Base-by-base conservation (phyloP, 768 basidiomycete species). In the Termitomyces sp. region DNA sequence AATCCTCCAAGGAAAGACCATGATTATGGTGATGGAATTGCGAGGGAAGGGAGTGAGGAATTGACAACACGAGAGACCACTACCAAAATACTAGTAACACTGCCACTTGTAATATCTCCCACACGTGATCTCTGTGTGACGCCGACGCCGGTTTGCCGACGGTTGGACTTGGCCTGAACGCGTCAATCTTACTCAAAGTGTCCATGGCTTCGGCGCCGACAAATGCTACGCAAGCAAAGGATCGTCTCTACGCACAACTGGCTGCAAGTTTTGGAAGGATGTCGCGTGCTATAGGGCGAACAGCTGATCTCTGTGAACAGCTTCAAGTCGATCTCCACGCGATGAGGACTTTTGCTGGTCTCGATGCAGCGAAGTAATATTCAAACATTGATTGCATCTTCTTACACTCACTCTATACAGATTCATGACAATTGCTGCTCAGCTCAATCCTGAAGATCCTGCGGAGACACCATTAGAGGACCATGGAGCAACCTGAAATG, bases 221-320 rank as follows among this genome's bases (percentile, higher is more conserved):
- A 10, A 85, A 79, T 64, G 87, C 88, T 4, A 86, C 86, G 0
- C 87, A 88, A 60, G 82, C 87, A 35, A 95, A 94, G 71, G 86
- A 92, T 63, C 73, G 90, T 54, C 84, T 93, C 23, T 94, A 94
- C 65, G 78, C 81, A 38, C 90, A 92, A 66, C 81, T 95, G 3
- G 81, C 90, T 4, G 77, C 81, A 47, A 86, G 83, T 46, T 69
- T 95, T 3, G 81, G 81, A 29, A 76, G 86, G 48, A 84, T 93
- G 70, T 83, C 86, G 49, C 72, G 82, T 19, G 84, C 86, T 0
- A 78, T 93, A 48, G 76, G 79, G 25, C 86, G 84, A 62, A 90
- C 91, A 1, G 87, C 90, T 37, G 85, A 86, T 62, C 77, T 92
- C 23, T 87, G 90, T 70, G 90, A 87, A 66, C 82, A 84, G 53